These are phyloP conservation scores for Oryza rufipogon DNA, from an alignment of 176 grass and related monocot genomes.

Conservation along the genomic window DNA sequence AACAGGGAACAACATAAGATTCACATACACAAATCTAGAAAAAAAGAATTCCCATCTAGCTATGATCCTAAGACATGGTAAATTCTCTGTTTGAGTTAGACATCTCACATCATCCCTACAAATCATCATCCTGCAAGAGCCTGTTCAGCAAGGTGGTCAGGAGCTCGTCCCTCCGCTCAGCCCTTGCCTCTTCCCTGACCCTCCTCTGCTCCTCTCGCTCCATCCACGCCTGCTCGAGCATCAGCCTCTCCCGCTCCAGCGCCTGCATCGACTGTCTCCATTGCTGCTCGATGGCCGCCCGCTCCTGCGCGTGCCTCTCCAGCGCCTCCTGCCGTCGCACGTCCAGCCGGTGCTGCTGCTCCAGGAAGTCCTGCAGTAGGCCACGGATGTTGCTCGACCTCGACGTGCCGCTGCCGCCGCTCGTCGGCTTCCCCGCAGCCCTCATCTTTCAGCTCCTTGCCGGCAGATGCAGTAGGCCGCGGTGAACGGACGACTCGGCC, in stretches of 20 bases:
- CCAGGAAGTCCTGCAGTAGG: constrained; percentile 69
- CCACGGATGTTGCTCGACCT: constrained; percentile 39
- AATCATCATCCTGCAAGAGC: constrained; percentile 58
- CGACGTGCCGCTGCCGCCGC: constrained; percentile 14
- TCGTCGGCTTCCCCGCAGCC: constrained; percentile 29
- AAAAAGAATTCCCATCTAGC: constrained; percentile 26
- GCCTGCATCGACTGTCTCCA: constrained; percentile 85
- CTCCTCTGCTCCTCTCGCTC: constrained; percentile 91
- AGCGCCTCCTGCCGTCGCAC: constrained; percentile 65
- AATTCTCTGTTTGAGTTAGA: background rate
- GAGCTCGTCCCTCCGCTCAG: constrained; percentile 67
- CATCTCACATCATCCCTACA: constrained; percentile 34
- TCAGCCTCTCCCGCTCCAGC: constrained; percentile 78
- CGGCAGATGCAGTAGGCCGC: constrained; percentile 8
- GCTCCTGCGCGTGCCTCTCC: constrained; percentile 66
- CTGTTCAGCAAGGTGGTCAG: constrained; percentile 66
- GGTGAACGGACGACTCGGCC: constrained; percentile 32
- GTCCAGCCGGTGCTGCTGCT: constrained; percentile 81
- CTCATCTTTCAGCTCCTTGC: constrained; percentile 38
- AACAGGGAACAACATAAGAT: background rate
- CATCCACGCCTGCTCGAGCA: constrained; percentile 79
- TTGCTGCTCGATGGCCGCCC: constrained; percentile 65
- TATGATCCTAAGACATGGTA: background rate
- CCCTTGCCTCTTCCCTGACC: constrained; percentile 68
- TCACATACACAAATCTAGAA: background rate